Percentiles rank a stretch among this genome's conserved stretches.
These are phyloP conservation scores for Exophiala aquamarina DNA, from an alignment of 2,329 filamentous ascomycete genomes.

Conservation along the genomic window DNA sequence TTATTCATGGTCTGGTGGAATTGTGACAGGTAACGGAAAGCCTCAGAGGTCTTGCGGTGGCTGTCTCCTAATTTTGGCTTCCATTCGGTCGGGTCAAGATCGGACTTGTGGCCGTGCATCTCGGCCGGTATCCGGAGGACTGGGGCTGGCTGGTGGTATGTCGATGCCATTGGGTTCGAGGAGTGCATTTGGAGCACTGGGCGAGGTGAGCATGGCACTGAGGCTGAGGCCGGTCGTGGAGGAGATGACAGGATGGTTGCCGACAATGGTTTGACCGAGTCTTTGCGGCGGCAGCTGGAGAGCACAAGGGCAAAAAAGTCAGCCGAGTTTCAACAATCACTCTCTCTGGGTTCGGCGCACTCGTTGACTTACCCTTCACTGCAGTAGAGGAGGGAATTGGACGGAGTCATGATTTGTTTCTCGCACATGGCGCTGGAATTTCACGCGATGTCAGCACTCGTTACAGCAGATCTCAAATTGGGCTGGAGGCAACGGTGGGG, in stretches of 20 bases:
- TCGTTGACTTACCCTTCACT: constrained; percentile 62
- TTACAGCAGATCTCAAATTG: constrained; percentile 21
- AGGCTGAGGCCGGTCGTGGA: constrained; percentile 23
- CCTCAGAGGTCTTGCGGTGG: constrained; percentile 36
- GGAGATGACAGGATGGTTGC: constrained; percentile 33
- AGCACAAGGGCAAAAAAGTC: too few relatives aligned
- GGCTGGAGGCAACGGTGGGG: constrained; percentile 4
- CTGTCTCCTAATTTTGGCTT: constrained; percentile 43
- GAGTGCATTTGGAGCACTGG: constrained; percentile 39
- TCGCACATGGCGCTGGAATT: constrained; percentile 60
- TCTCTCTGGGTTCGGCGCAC: too few relatives aligned
- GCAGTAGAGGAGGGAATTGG: constrained; percentile 62
- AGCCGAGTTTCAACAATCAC: too few relatives aligned
- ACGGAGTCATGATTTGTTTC: constrained; percentile 63
- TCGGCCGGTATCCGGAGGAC: constrained; percentile 40
- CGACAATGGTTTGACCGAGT: constrained; percentile 46
- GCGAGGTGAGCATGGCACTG: constrained; percentile 38
- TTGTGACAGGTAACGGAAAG: constrained; percentile 44
- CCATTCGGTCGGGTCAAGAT: constrained; percentile 52
- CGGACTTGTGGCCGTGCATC: constrained; percentile 39
- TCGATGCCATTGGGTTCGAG: constrained; percentile 31
- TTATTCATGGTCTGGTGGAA: constrained; percentile 37
- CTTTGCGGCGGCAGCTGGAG: constrained; percentile 47
- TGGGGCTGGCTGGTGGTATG: constrained; percentile 25
- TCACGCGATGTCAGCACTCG: constrained; percentile 26